These are phyloP conservation scores for Aristolochia fimbriata DNA, from an alignment of 164 flowering plant species.

Conservation along the genomic window DNA sequence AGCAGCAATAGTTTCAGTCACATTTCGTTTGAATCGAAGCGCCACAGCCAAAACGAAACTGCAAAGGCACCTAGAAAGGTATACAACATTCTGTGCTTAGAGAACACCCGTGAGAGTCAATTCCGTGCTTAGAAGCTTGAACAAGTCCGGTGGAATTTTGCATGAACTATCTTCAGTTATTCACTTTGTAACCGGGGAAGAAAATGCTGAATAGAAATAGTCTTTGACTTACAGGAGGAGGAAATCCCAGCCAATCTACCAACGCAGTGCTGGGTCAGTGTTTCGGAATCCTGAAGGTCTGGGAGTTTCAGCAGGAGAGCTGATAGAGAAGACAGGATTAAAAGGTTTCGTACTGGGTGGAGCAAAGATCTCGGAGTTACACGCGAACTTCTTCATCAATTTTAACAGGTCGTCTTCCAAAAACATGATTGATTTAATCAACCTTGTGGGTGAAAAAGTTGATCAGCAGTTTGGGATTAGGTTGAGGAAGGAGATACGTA, in stretches of 20 bases:
- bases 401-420: constrained; percentile 25
- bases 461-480: constrained; percentile 23
- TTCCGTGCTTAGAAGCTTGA: too few species aligned
- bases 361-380: constrained; percentile 33
- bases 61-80: constrained; percentile 30
- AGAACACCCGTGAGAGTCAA: too few species aligned
- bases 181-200: too few species aligned
- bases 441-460: constrained; percentile 25
- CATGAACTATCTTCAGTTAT: too few species aligned
- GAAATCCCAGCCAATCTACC: constrained; percentile 25
- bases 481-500: constrained; percentile 28
- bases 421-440: constrained; percentile 40
- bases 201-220: not conserved
- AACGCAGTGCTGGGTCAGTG: constrained; percentile 38
- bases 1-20: constrained; percentile 40
- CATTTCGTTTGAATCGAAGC: constrained; percentile 27
- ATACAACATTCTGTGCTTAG: too few species aligned
- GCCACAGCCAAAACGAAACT: constrained; percentile 19
- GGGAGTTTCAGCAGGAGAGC: constrained; percentile 28
- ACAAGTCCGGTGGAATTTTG: too few species aligned
- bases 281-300: constrained; percentile 28
- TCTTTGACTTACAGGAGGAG: constrained; percentile 19
- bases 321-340: constrained; percentile 41
- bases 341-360: constrained; percentile 37
- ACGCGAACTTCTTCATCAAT: constrained; percentile 43